phyloP scores from a whole-genome alignment of 192 early-diverging fungal genomes.

The Backusella westeae region DNA sequence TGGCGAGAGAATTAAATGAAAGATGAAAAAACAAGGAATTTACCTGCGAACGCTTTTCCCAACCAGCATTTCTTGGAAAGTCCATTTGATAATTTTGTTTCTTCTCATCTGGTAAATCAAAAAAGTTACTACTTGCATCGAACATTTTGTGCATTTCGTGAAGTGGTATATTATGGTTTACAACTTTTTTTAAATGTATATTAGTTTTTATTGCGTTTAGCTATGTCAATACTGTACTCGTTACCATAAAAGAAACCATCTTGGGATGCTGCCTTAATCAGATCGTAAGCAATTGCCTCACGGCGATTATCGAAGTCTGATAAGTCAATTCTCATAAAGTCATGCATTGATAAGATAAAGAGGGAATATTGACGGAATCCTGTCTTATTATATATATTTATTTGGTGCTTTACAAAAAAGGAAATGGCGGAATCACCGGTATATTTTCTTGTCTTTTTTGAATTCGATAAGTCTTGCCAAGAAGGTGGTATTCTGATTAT shows the following conservation, averaged over 20 bases:
- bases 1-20: neutral
- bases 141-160: conserved; percentile 22
- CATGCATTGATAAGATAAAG: conserved; percentile 8
- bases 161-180: conserved; percentile 24
- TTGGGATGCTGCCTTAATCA: conserved; percentile 23
- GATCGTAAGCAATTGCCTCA: conserved; percentile 20
- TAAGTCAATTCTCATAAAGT: conserved; percentile 28
- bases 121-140: conserved; percentile 17
- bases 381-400: conserved; percentile 5
- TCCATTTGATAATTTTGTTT: conserved; percentile 30
- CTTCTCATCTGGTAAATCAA: conserved; percentile 24
- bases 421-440: neutral
- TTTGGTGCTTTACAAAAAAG: neutral
- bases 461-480: neutral
- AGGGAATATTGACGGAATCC: neutral
- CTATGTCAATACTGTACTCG: neutral
- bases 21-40: neutral
- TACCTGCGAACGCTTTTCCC: conserved; percentile 30
- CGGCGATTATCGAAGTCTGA: conserved; percentile 26
- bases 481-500: conserved; percentile 2
- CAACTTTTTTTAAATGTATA: conserved; percentile 3
- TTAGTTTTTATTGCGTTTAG: neutral
- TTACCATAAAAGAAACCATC: conserved; percentile 38
- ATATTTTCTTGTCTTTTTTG: neutral
- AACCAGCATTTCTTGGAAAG: conserved; percentile 28